These are phyloP conservation scores for Zymoseptoria pseudotritici DNA, from an alignment of 2,329 filamentous ascomycete species.

Conservation along the genomic window DNA sequence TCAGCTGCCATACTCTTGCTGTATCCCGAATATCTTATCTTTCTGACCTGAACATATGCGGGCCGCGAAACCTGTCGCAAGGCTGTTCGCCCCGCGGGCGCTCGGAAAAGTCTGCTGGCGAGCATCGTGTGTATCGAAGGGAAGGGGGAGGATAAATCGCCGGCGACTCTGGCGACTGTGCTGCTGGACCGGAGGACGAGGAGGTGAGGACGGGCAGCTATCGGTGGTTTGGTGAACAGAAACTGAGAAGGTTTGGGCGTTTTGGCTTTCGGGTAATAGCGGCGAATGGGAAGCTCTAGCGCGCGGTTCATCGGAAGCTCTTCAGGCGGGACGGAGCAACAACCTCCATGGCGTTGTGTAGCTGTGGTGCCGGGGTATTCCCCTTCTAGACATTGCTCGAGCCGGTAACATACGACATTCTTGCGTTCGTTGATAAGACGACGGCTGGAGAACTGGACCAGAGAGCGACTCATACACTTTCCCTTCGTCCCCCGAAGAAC, in stretches of 20 bases:
- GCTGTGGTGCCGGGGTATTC: neutral
- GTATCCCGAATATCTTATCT: neutral
- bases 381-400: neutral
- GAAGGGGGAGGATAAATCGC: neutral
- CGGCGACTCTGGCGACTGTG: slow-evolving; percentile 4
- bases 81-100: slow-evolving; percentile 12
- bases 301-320: neutral
- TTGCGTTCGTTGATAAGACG: neutral
- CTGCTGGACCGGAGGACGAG: neutral
- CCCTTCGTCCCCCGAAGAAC: neutral
- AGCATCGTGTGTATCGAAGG: slow-evolving; percentile 6
- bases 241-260: neutral
- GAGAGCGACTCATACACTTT: neutral
- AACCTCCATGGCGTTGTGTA: neutral
- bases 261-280: neutral
- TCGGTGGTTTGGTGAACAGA: neutral
- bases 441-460: neutral
- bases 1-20: slow-evolving; percentile 3
- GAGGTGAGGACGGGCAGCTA: neutral
- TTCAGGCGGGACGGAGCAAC: neutral
- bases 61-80: slow-evolving; percentile 12
- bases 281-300: neutral
- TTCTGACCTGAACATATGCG: slow-evolving; percentile 15
- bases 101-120: slow-evolving; percentile 10
- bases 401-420: neutral